A percentile compares a stretch with the other conserved stretches of the same genome.
These are phyloP conservation scores for Alternaria sp. DNA, from an alignment of 2,329 filamentous ascomycete species.

Conservation along the genomic window DNA sequence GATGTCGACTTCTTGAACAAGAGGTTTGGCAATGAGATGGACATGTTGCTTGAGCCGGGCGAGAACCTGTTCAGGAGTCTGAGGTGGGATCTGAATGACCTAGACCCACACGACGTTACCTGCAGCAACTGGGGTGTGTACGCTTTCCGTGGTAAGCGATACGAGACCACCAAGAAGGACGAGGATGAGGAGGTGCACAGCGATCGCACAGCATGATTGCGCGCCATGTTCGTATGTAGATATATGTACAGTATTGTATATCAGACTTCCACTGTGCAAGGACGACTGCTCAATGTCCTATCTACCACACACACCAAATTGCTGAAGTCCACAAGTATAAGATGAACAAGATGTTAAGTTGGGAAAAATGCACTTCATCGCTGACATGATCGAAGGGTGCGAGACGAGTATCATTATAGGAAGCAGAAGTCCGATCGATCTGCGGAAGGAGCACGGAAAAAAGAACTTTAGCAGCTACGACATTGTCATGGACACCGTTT, in stretches of 20 bases:
- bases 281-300: not conserved
- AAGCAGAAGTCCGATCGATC: no score
- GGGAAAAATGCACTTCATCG: no score
- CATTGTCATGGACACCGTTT: no score
- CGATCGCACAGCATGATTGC: slow-evolving; percentile 40
- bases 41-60: slow-evolving; percentile 87
- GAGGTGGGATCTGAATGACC: slow-evolving; percentile 95
- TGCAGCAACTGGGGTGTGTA: slow-evolving; percentile 98
- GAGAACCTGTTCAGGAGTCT: slow-evolving; percentile 95
- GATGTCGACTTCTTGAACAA: slow-evolving; percentile 91
- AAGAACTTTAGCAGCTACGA: no score
- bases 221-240: not conserved
- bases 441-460: no score
- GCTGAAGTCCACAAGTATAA: not conserved
- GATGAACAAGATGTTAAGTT: no score
- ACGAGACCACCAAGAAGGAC: slow-evolving; percentile 70
- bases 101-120: slow-evolving; percentile 91
- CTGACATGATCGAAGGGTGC: no score
- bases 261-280: not conserved
- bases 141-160: slow-evolving; percentile 98
- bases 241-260: slow-evolving; percentile 10
- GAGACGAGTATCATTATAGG: no score
- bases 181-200: slow-evolving; percentile 45
- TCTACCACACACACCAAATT: not conserved
- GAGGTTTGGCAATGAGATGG: slow-evolving; percentile 87